Evolutionary conservation across 352 stramenopile genomes (phyloP).

Genomic region (Pythium folliculosum): DNA sequence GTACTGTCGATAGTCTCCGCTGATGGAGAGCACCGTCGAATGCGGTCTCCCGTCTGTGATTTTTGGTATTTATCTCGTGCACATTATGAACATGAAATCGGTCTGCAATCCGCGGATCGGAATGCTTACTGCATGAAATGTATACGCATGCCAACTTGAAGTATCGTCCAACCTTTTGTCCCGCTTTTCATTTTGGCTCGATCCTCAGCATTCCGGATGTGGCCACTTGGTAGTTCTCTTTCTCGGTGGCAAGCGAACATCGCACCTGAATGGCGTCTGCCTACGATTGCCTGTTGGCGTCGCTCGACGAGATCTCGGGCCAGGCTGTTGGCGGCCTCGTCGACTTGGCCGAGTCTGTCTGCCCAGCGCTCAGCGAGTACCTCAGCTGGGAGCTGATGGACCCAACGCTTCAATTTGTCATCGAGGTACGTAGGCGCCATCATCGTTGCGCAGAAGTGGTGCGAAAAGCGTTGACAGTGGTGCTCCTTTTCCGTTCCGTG

Average conservation of each 20-base stretch:
- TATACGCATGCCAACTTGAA: not conserved
- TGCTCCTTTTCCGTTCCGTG: too few relatives aligned
- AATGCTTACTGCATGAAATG: not conserved
- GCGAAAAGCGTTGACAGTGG: not conserved
- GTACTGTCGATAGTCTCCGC: not conserved
- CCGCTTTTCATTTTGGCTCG: too few relatives aligned
- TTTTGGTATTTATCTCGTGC: not conserved
- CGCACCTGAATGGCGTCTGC: not conserved
- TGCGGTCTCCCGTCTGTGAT: too few relatives aligned
- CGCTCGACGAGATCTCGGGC: conserved; percentile 7
- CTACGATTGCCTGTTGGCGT: not conserved
- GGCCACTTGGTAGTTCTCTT: not conserved
- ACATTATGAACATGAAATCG: not conserved
- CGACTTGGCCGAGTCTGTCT: conserved; percentile 17
- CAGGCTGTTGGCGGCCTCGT: conserved; percentile 9
- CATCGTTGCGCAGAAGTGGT: not conserved
- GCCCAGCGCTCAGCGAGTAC: conserved; percentile 10
- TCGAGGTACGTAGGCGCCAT: not conserved
- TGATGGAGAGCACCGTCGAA: too few relatives aligned
- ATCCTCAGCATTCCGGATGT: not conserved
- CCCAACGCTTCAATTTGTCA: not conserved
- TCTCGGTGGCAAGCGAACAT: not conserved
- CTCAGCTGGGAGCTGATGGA: conserved; percentile 13
- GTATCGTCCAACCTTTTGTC: not conserved
- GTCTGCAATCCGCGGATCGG: not conserved